phyloP scores from a whole-genome alignment of 306 rosid species.

The Glycyrrhiza uralensis region DNA sequence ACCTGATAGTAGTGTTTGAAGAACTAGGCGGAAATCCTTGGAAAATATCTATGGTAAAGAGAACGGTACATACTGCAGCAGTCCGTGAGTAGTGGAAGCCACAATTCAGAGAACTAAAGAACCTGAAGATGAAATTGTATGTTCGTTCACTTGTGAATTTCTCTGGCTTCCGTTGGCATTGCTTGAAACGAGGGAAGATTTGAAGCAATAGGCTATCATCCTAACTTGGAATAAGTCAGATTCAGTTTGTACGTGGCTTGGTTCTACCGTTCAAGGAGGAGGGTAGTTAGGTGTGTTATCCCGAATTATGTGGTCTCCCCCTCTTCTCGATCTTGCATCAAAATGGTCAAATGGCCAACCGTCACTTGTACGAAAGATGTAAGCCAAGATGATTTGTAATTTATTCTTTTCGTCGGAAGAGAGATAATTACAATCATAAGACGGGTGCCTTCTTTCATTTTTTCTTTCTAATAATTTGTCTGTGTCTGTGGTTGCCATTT shows the following conservation, averaged over 20 bases:
- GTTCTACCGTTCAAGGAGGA: background rate
- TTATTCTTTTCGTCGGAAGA: background rate
- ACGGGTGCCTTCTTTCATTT: background rate
- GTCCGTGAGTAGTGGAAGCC: background rate
- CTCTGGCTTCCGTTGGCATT: background rate
- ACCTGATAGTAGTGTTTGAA: conserved; percentile 75
- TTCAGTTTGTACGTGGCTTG: background rate
- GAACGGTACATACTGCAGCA: conserved; percentile 36
- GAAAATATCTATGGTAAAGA: conserved; percentile 61
- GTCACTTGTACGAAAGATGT: background rate
- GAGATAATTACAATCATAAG: background rate
- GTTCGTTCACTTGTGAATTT: background rate
- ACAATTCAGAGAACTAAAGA: conserved; percentile 27
- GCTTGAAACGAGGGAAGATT: background rate
- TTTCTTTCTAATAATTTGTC: background rate
- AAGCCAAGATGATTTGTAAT: conserved; percentile 16
- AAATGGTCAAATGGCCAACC: background rate
- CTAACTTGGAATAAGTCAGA: conserved; percentile 2
- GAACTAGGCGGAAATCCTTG: conserved; percentile 87
- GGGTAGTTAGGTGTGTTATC: background rate
- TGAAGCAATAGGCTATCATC: conserved; percentile 4
- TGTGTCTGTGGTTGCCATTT: background rate
- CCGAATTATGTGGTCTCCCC: background rate
- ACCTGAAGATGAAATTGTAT: background rate
- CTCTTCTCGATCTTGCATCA: background rate